Percentiles rank a stretch among this genome's conserved stretches.
phyloP scores from a whole-genome alignment of 331 rosid species.

The Cucumis variabilis region DNA sequence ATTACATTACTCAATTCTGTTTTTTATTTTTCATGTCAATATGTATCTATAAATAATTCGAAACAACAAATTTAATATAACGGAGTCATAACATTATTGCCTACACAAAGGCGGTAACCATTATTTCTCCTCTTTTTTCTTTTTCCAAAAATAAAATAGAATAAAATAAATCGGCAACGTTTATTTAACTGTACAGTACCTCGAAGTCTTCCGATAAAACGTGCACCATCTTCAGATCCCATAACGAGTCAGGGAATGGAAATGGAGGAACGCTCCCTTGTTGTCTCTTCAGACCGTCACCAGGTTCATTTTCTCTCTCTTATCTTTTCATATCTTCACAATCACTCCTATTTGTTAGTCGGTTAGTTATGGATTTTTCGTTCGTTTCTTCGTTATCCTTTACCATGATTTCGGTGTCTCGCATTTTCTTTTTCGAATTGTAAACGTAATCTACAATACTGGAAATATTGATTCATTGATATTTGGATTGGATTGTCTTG shows the following conservation, averaged over 20 bases:
- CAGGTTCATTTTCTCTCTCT: slow-evolving; percentile 21
- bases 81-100: too few species aligned
- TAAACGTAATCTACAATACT: neutral
- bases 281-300: neutral
- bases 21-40: too few species aligned
- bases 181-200: too few species aligned
- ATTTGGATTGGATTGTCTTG: neutral
- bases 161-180: neutral
- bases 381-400: neutral
- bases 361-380: neutral
- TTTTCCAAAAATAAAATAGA: too few species aligned
- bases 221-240: neutral
- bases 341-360: neutral
- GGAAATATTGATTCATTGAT: neutral
- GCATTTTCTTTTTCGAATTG: neutral
- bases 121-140: too few species aligned
- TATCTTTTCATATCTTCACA: neutral
- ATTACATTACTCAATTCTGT: too few species aligned
- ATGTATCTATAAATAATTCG: too few species aligned
- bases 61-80: too few species aligned
- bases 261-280: slow-evolving; percentile 21
- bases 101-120: too few species aligned
- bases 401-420: neutral
- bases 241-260: slow-evolving; percentile 9
- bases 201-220: neutral